Percentiles rank a stretch among this genome's conserved stretches.
Evolutionary conservation across 2,329 filamentous ascomycete species (phyloP).

Genomic region (Xylariaceae sp.): DNA sequence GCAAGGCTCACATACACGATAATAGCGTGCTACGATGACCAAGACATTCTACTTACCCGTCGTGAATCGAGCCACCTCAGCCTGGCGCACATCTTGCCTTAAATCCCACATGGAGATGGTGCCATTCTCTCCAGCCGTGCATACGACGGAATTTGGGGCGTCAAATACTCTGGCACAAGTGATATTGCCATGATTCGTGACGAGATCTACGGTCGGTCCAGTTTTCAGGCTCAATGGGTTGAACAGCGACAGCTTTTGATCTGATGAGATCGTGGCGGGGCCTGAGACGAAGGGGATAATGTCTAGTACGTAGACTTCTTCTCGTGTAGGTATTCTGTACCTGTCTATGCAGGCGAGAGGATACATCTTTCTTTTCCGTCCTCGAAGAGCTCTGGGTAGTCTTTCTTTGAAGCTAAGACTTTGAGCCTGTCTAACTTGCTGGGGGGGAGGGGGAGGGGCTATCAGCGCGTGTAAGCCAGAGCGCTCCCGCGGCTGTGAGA

Average conservation of each 20-base stretch:
- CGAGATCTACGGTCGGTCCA: slow-evolving; percentile 42
- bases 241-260: slow-evolving; percentile 72
- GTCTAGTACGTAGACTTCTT: slow-evolving; percentile 64
- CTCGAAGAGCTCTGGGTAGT: not conserved
- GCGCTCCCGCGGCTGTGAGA: too few species aligned
- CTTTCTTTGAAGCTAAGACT: not conserved
- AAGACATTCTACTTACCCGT: slow-evolving; percentile 48
- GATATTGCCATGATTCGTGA: slow-evolving; percentile 66
- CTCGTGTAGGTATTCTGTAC: slow-evolving; percentile 47
- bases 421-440: not conserved
- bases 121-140: slow-evolving; percentile 76
- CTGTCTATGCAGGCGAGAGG: slow-evolving; percentile 48
- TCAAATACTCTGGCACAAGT: slow-evolving; percentile 67
- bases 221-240: slow-evolving; percentile 63
- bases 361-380: slow-evolving; percentile 47
- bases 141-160: slow-evolving; percentile 59
- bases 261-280: slow-evolving; percentile 71
- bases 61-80: slow-evolving; percentile 52
- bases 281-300: slow-evolving; percentile 58
- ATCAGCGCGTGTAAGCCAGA: slow-evolving; percentile 7
- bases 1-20: slow-evolving; percentile 18
- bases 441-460: not conserved
- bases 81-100: slow-evolving; percentile 51
- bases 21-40: not conserved
- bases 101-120: slow-evolving; percentile 71